Base-by-base conservation (phyloP, 768 basidiomycete genomes). In the Pulveroboletus frians region DNA sequence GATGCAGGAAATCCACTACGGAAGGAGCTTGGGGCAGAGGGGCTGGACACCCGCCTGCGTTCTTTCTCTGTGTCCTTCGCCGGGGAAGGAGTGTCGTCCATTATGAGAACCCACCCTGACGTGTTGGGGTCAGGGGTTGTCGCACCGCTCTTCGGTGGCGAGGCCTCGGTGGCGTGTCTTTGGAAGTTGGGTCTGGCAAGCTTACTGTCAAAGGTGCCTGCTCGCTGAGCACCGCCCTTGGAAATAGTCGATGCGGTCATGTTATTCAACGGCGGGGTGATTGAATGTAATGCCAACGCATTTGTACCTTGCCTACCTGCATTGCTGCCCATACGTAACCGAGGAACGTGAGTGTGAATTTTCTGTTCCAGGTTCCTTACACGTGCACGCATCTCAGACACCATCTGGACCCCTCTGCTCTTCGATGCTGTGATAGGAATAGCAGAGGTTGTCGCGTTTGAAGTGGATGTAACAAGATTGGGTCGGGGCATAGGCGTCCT, bases 401-500 rank as follows among this genome's bases (percentile, higher is more conserved):
- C 88, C 91, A 93, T 92, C 61, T 92, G 89, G 3, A 91, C 88
- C 23, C 89, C 90, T 64, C 83, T 86, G 64, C 78, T 90, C 71
- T 76, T 86, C 4, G 86, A 77, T 11, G 78, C 69, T 3, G 77
- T 77, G 46, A 74, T 56, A 8, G 65, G 63, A 35, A 71, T 64
- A 41, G 52, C 58, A 7, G 64, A 57, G 9, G 68, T 53, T 29
- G 56, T 43, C 20, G 71, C 63, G 34, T 63, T 71, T 13, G 75
- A 71, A 42, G 68, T 71, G 26, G 72, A 75, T 27, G 75, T 71
- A 37, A 60, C 66, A 50, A 69, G 59, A 31, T 63, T 58, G 10
- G 73, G 68, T 3, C 76, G 73, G 43, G 68, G 53, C 21, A 67
- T 62, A 14, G 77, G 69, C 21, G 76, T 73, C 45, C 78, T 76